These are phyloP conservation scores for Ilyonectria mors-panacis DNA, from an alignment of 2,329 filamentous ascomycete genomes.

Conservation along the genomic window DNA sequence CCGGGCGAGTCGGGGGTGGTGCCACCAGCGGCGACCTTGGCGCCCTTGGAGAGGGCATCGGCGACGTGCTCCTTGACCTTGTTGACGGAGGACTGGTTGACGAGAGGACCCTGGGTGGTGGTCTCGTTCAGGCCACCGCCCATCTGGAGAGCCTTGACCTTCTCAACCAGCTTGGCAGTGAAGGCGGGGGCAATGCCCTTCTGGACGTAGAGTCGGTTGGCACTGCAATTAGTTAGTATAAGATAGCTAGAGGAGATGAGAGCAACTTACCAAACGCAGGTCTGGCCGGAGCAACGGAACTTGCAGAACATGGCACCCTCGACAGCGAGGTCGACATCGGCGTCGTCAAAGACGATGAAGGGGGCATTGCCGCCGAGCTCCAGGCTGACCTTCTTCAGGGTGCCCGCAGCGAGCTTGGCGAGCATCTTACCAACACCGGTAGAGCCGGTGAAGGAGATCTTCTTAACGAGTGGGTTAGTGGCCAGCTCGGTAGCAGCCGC, in stretches of 20 bases:
- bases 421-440: slow-evolving; percentile 75
- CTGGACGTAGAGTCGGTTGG: slow-evolving; percentile 56
- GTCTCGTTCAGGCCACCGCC: slow-evolving; percentile 44
- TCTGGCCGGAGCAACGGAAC: slow-evolving; percentile 68
- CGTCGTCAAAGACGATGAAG: slow-evolving; percentile 77
- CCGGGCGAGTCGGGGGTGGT: slow-evolving; percentile 76
- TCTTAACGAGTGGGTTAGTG: slow-evolving; percentile 55
- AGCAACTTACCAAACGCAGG: slow-evolving; percentile 69
- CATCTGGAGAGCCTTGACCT: slow-evolving; percentile 49
- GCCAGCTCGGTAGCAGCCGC: slow-evolving; percentile 51
- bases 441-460: slow-evolving; percentile 80
- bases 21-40: slow-evolving; percentile 69
- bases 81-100: slow-evolving; percentile 74
- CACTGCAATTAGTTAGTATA: slow-evolving; percentile 40
- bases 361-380: slow-evolving; percentile 80
- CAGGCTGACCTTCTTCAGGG: slow-evolving; percentile 77
- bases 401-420: slow-evolving; percentile 71
- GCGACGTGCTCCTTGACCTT: slow-evolving; percentile 75
- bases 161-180: slow-evolving; percentile 48
- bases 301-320: slow-evolving; percentile 64
- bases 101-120: slow-evolving; percentile 59
- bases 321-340: slow-evolving; percentile 74
- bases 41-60: slow-evolving; percentile 74
- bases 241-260: not conserved
- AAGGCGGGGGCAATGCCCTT: slow-evolving; percentile 50